Evolutionary conservation across 495 filamentous ascomycete genomes (phyloP).

Genomic region (Collariella sp.): DNA sequence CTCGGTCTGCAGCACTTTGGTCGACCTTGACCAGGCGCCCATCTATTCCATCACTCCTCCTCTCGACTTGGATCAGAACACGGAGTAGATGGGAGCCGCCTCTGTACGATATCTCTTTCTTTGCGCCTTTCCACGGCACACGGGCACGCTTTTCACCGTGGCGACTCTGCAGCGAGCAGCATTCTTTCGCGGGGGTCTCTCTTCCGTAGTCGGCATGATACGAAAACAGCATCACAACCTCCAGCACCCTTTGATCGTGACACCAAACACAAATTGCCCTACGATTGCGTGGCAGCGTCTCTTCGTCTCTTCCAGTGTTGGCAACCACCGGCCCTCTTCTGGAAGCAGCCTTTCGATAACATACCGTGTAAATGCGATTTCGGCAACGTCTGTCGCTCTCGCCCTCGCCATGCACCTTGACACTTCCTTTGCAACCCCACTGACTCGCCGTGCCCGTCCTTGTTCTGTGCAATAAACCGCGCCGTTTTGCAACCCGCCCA

Average conservation of each 20-base stretch:
- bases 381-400: neutral
- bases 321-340: conserved; percentile 5
- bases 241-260: conserved; percentile 23
- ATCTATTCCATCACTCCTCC: conserved; percentile 16
- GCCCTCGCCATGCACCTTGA: neutral
- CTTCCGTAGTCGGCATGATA: conserved; percentile 32
- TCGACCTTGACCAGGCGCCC: conserved; percentile 25
- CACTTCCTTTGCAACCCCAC: conserved; percentile 1
- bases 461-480: conserved; percentile 5
- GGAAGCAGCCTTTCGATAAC: neutral
- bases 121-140: conserved; percentile 26
- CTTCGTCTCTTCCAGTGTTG: neutral
- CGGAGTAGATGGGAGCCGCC: conserved; percentile 27
- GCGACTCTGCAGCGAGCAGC: conserved; percentile 24
- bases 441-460: neutral
- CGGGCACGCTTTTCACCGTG: conserved; percentile 23
- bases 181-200: conserved; percentile 21
- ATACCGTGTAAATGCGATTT: conserved; percentile 5
- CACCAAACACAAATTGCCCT: conserved; percentile 4
- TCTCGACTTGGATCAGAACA: conserved; percentile 24
- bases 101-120: conserved; percentile 30
- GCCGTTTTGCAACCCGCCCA: no score
- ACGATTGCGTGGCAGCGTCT: conserved; percentile 5
- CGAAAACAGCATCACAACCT: conserved; percentile 19
- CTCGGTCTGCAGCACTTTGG: conserved; percentile 28